phyloP scores from a whole-genome alignment of 208 protist genomes.

The Trypanosoma scelopori region DNA sequence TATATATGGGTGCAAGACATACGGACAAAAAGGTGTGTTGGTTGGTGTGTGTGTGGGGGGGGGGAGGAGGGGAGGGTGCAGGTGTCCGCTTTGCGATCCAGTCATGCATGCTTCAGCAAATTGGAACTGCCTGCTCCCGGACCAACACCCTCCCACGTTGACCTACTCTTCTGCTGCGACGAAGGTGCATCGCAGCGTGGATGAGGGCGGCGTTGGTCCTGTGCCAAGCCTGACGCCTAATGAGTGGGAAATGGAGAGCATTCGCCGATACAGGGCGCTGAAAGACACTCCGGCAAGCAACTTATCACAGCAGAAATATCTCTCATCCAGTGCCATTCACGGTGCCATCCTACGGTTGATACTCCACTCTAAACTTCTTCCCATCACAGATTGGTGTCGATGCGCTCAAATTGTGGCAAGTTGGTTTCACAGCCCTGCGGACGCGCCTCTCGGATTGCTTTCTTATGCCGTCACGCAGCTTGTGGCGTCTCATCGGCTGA shows the following conservation, averaged over 20 bases:
- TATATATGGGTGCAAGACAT: too few relatives aligned
- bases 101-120: neutral
- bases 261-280: constrained; percentile 26
- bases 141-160: neutral
- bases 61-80: too few relatives aligned
- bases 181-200: neutral
- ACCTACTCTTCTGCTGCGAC: neutral
- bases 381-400: constrained; percentile 19
- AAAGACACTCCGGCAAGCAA: neutral
- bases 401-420: constrained; percentile 24
- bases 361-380: constrained; percentile 38
- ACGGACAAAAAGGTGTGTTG: too few relatives aligned
- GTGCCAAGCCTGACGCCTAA: neutral
- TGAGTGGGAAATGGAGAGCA: constrained; percentile 21
- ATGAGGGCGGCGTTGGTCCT: neutral
- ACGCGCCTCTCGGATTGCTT: constrained; percentile 17
- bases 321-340: constrained; percentile 5
- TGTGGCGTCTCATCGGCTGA: constrained; percentile 20
- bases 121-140: constrained; percentile 12
- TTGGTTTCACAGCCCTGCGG: constrained; percentile 16
- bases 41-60: too few relatives aligned
- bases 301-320: constrained; percentile 2
- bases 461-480: constrained; percentile 16
- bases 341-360: constrained; percentile 38
- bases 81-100: neutral